A percentile compares a stretch with the other conserved stretches of the same genome.
Evolutionary conservation across 371 early-diverging fungal genomes (phyloP).

Genomic region (Umbelopsis sp.): DNA sequence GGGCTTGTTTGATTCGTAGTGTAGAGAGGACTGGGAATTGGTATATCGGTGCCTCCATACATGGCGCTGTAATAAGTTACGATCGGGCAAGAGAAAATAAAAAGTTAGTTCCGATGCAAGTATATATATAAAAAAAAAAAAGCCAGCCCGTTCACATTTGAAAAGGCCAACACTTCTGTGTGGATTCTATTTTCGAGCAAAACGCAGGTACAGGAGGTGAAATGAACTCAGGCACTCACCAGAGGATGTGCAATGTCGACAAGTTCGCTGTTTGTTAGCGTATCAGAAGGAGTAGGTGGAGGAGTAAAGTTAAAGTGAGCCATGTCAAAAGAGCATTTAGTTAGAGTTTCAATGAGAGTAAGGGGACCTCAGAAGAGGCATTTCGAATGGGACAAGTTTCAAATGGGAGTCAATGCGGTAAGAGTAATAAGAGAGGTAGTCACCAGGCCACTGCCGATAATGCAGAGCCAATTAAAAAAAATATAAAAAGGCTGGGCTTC

Average conservation of each 20-base stretch:
- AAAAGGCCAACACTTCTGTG: not conserved
- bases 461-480: too few species aligned
- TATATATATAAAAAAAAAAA: too few species aligned
- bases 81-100: not conserved
- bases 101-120: not conserved
- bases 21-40: conserved; percentile 4
- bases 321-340: not conserved
- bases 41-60: conserved; percentile 11
- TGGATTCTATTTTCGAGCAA: not conserved
- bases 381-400: not conserved
- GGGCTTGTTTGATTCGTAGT: not conserved
- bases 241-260: conserved; percentile 1
- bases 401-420: not conserved
- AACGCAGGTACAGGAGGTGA: too few species aligned
- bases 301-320: conserved; percentile 13
- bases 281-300: conserved; percentile 7
- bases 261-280: not conserved
- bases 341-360: not conserved
- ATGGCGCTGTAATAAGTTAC: not conserved
- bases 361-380: conserved; percentile 18
- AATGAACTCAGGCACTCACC: not conserved
- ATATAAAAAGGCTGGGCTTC: too few species aligned
- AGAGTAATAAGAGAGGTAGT: not conserved
- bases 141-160: not conserved
- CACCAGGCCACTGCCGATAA: too few species aligned